phyloP scores from a whole-genome alignment of 345 rosid genomes.

The Chamaenerion angustifolium region DNA sequence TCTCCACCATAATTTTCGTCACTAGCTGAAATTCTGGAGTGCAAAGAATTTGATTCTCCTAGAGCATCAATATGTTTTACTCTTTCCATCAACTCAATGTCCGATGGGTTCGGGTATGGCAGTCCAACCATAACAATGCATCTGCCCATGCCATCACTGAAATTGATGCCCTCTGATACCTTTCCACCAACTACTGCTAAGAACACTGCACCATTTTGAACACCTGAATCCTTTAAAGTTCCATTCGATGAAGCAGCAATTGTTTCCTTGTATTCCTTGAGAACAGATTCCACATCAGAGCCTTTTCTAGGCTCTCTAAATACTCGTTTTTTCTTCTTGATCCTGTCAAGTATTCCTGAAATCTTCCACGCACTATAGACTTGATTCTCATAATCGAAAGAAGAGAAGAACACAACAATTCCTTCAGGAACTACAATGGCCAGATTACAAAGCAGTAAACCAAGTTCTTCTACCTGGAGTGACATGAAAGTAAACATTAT shows the following conservation, averaged over 20 bases:
- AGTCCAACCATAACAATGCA: conserved; percentile 95
- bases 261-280: conserved; percentile 66
- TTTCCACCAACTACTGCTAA: conserved; percentile 93
- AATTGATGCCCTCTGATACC: conserved; percentile 97
- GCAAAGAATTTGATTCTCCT: conserved; percentile 32
- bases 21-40: conserved; percentile 14
- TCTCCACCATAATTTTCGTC: conserved; percentile 41
- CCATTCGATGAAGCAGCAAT: conserved; percentile 21
- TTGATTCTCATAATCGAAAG: conserved; percentile 72
- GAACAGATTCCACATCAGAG: conserved; percentile 55
- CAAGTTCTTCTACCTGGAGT: conserved; percentile 68
- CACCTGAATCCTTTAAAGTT: conserved; percentile 12
- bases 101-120: conserved; percentile 80
- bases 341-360: conserved; percentile 67
- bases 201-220: conserved; percentile 61
- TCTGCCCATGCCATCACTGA: conserved; percentile 91
- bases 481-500: too few species aligned
- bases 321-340: conserved; percentile 54
- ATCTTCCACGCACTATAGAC: conserved; percentile 67
- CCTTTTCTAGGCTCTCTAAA: conserved; percentile 80
- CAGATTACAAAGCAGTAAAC: conserved; percentile 74
- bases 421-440: conserved; percentile 75
- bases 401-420: conserved; percentile 83
- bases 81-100: conserved; percentile 77
- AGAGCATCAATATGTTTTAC: conserved; percentile 71